Conservation (phyloP, 495 filamentous ascomycete genomes). For the Penicillium turbatum region DNA sequence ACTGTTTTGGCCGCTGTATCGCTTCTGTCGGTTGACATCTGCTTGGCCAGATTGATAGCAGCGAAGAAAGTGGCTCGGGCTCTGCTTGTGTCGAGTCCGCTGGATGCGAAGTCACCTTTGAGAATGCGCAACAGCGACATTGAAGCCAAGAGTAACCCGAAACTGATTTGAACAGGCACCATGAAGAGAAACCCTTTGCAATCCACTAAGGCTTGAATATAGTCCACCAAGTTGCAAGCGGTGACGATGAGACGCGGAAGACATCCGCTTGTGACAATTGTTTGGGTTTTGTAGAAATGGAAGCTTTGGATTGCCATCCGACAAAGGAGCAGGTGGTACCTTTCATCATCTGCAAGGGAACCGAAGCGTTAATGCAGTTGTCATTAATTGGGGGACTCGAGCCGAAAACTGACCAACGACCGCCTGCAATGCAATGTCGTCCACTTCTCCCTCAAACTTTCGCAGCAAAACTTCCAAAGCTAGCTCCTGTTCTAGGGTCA, state of each 20-base stretch:
- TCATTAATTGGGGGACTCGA: neutral
- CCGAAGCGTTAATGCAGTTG: neutral
- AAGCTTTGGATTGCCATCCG: constrained; percentile 39
- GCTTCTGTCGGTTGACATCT: constrained; percentile 36
- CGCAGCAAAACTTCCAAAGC: constrained; percentile 34
- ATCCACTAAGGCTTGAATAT: constrained; percentile 22
- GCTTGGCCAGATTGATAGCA: constrained; percentile 36
- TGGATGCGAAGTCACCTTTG: constrained; percentile 27
- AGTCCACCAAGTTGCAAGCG: constrained; percentile 36
- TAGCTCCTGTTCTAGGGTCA: constrained; percentile 36
- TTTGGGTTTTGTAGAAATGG: constrained; percentile 41
- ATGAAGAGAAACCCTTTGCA: constrained; percentile 21
- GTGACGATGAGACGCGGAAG: constrained; percentile 32
- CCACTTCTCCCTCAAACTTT: constrained; percentile 32
- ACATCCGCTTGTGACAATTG: constrained; percentile 25
- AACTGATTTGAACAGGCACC: constrained; percentile 31
- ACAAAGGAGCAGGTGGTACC: constrained; percentile 29
- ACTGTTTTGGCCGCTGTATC: constrained; percentile 36
- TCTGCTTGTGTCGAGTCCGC: constrained; percentile 30
- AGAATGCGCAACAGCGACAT: constrained; percentile 37
- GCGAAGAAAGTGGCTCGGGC: constrained; percentile 33
- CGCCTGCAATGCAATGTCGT: constrained; percentile 31
- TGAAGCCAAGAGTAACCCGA: constrained; percentile 33
- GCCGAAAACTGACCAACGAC: constrained; percentile 23
- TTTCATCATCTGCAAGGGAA: constrained; percentile 25